A percentile compares a stretch with the other conserved stretches of the same genome.
Conservation (phyloP, 2,329 filamentous ascomycete species). For the Mollisia scopiformis region DNA sequence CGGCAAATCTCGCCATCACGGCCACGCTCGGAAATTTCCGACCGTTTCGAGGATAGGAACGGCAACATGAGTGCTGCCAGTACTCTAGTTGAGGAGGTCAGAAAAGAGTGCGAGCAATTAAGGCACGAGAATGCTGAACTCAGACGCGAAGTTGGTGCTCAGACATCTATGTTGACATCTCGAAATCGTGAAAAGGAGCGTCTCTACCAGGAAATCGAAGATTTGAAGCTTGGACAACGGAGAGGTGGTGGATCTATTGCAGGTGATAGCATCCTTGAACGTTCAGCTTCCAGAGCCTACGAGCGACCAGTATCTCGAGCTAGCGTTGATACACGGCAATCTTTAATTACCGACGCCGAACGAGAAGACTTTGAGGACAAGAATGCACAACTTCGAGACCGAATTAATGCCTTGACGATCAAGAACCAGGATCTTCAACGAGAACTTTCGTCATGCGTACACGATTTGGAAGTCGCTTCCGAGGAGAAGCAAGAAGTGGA, state of each 20-base stretch:
- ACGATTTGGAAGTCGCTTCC: constrained; percentile 77
- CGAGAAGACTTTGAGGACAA: constrained; percentile 86
- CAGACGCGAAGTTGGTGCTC: constrained; percentile 88
- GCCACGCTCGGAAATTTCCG: constrained; percentile 51
- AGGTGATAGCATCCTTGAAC: constrained; percentile 88
- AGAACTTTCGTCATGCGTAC: constrained; percentile 77
- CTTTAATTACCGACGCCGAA: constrained; percentile 69
- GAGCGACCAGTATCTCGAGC: constrained; percentile 76
- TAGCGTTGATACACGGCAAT: constrained; percentile 40
- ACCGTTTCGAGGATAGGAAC: constrained; percentile 49
- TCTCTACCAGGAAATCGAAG: constrained; percentile 95
- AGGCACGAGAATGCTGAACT: constrained; percentile 92
- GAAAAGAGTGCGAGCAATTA: constrained; percentile 71
- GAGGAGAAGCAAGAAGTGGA: constrained; percentile 64
- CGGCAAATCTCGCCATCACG: constrained; percentile 47
- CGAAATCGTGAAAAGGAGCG: constrained; percentile 93
- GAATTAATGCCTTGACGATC: constrained; percentile 82
- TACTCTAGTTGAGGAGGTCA: constrained; percentile 77
- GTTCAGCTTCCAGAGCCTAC: constrained; percentile 85
- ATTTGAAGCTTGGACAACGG: constrained; percentile 85
- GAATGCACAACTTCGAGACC: constrained; percentile 82
- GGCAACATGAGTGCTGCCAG: constrained; percentile 60
- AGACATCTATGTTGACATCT: constrained; percentile 97
- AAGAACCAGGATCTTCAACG: constrained; percentile 87
- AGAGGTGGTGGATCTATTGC: constrained; percentile 69